Base-by-base conservation (phyloP, 805 yeast species). In the Metschnikowia chrysomelidarum region DNA sequence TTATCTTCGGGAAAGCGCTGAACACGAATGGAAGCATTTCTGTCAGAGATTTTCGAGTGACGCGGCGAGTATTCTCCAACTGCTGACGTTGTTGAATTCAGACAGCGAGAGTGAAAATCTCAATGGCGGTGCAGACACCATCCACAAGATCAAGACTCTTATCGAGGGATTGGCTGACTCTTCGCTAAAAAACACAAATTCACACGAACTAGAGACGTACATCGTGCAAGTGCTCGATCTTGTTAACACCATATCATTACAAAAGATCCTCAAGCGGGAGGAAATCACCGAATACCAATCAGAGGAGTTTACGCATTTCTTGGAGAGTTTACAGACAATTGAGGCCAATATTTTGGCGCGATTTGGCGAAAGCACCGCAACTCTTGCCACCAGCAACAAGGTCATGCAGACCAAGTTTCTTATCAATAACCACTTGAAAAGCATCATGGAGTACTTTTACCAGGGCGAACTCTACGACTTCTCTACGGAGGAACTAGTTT, bases 391-490 rank as follows among this genome's bases (percentile, higher is more conserved):
- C 4, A 34, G 39, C 17, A 42, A 41, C 30, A 46, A 59, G 38
- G 36, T 64, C 25, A 44, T 49, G 31, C 66, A 65, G 36, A 40
- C 58, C n/a, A 44, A 49, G 27, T 58, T 60, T 36, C 47, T 67
- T 30, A 44, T 67, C 33, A 60, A 51, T 35, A 56, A 51, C 40
- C 74, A 67, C 43, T 58, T 76, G 46, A 65, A 59, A 24, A 69
- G 63, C 26, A 76, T 75, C 27, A 60, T 75, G 57, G 72, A 64
- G 12, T 47, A 60, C 31, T 76, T 76, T 44, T 73, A 72, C 52
- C 71, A 72, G 43, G 80, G 79, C 4, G 73, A 67, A 23, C 64
- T 72, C 30, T 75, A 60, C 43, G 78, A 73, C 37, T 56, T 73
- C 26, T 60, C 62, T 16, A 74, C 80, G 0, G 54, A 57, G 9